Conservation (phyloP, 441 rosid genomes). For the Croton setiger region DNA sequence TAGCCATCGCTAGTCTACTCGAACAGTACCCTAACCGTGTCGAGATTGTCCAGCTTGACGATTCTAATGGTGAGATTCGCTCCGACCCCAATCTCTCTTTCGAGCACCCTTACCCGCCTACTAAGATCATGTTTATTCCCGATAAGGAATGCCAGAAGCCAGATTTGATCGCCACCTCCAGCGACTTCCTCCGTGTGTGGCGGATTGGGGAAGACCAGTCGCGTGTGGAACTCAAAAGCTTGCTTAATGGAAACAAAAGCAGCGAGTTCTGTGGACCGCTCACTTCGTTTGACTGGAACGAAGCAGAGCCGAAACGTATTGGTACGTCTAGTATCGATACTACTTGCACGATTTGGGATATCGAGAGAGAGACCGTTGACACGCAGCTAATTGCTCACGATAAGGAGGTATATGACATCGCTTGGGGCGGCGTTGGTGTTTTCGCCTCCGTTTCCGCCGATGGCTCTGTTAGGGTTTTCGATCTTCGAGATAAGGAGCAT, state of each 20-base stretch:
- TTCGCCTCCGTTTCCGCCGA: conserved; percentile 97
- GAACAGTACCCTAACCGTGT: conserved; percentile 75
- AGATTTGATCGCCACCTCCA: conserved; percentile 86
- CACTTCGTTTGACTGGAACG: conserved; percentile 96
- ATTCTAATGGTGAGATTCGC: conserved; percentile 95
- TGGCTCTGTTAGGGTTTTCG: conserved; percentile 92
- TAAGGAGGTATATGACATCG: conserved; percentile 95
- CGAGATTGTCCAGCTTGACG: conserved; percentile 94
- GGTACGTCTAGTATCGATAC: conserved; percentile 88
- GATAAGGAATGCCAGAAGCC: conserved; percentile 87
- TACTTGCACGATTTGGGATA: conserved; percentile 97
- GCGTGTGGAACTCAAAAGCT: conserved; percentile 59
- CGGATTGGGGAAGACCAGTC: conserved; percentile 65
- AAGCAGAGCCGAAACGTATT: conserved; percentile 84
- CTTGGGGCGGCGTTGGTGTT: conserved; percentile 99
- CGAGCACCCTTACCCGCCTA: conserved; percentile 89
- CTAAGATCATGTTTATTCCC: conserved; percentile 85
- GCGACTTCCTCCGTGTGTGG: conserved; percentile 93
- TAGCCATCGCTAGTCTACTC: conserved; percentile 90
- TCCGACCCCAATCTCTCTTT: conserved; percentile 79
- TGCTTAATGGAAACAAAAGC: conserved; percentile 81
- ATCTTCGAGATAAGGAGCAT: conserved; percentile 90
- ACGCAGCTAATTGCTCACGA: conserved; percentile 95
- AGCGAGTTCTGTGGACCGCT: conserved; percentile 86
- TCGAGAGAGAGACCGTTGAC: conserved; percentile 83